Base-by-base conservation (phyloP, 2,329 filamentous ascomycete genomes). In the Pseudodiploospora longispora region DNA sequence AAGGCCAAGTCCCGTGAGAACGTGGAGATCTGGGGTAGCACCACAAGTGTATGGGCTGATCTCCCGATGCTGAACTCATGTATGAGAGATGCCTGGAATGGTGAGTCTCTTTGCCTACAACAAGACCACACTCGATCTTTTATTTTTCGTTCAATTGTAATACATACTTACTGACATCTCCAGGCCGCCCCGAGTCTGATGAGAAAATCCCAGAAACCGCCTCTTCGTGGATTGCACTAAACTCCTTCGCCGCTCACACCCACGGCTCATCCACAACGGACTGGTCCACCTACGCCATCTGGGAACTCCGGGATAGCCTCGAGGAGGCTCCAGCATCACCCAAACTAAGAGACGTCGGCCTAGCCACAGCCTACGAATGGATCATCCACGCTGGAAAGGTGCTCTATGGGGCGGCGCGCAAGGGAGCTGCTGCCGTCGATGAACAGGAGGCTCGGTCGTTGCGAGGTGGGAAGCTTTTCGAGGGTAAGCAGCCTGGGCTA, bases 181-280 rank as follows among this genome's bases (percentile, higher is more conserved):
- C 19, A 19, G 19, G 19, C 19, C 19, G 19, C 19, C 19, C 19
- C 19, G 19, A 19, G 19, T 19, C 19, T 19, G 19, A 19, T 19
- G 19, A 19, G 19, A 19, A 19, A 19, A 19, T 19, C 19, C 19
- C 19, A 19, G 19, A 19, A 19, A 2, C 19, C 19, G 19, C 19
- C 19, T 19, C 19, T 19, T 19, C 56, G 40, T 65, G 59, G 59
- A 47, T 58, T 30, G 59, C 56, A 7, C 48, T 63, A 50, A 60
- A 64, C 52, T 60, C 59, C 8, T 61, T 64, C 37, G 52, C 55
- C 39, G 62, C 62, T 27, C 60, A 56, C 39, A 47, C 62, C 12
- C 52, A 58, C 42, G 56, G 53, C 46, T 40, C 47, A n/a, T 31
- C 37, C 6, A 47, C 55, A 12, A 44, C 49, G 27, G 10, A 40